These are phyloP conservation scores for Fraxinus albicans DNA, from an alignment of 305 asterid genomes.

Conservation along the genomic window DNA sequence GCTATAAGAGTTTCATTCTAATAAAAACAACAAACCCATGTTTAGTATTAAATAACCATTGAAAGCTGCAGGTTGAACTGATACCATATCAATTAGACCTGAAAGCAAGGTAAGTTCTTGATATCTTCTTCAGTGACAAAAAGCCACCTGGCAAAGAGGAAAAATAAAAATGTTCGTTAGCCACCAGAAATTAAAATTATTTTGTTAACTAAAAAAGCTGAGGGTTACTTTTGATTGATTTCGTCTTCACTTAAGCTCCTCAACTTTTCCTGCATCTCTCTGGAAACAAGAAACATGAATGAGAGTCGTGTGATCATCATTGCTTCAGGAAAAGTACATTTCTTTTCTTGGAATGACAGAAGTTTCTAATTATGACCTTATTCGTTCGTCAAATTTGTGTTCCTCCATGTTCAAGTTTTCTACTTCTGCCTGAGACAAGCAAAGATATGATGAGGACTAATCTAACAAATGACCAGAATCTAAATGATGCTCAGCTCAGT, in stretches of 20 bases:
- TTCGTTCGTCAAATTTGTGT: constrained; percentile 60
- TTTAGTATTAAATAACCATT: constrained; percentile 5
- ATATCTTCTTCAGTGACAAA: constrained; percentile 88
- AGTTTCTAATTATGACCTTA: constrained; percentile 48
- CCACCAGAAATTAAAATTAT: constrained; percentile 10
- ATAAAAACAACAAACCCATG: constrained; percentile 10
- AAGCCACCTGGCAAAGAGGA: constrained; percentile 60
- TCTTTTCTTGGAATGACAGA: not conserved
- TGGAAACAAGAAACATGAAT: constrained; percentile 32
- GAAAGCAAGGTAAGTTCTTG: constrained; percentile 75
- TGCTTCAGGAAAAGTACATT: not conserved
- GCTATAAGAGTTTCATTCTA: constrained; percentile 93
- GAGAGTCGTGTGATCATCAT: not conserved
- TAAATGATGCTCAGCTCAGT: not conserved
- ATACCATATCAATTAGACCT: constrained; percentile 45
- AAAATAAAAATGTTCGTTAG: not conserved
- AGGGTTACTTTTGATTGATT: constrained; percentile 50
- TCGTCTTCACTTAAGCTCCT: constrained; percentile 68
- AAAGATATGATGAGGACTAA: constrained; percentile 21
- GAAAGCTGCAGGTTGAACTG: not conserved
- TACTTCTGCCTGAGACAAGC: constrained; percentile 65
- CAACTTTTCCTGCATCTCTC: constrained; percentile 65
- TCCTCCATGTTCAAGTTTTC: constrained; percentile 74
- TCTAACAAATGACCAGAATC: constrained; percentile 4
- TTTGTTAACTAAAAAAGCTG: constrained; percentile 8